A percentile compares a stretch with the other conserved stretches of the same genome.
phyloP scores from a whole-genome alignment of 2,329 filamentous ascomycete genomes.

The Lizonia empirigonia region DNA sequence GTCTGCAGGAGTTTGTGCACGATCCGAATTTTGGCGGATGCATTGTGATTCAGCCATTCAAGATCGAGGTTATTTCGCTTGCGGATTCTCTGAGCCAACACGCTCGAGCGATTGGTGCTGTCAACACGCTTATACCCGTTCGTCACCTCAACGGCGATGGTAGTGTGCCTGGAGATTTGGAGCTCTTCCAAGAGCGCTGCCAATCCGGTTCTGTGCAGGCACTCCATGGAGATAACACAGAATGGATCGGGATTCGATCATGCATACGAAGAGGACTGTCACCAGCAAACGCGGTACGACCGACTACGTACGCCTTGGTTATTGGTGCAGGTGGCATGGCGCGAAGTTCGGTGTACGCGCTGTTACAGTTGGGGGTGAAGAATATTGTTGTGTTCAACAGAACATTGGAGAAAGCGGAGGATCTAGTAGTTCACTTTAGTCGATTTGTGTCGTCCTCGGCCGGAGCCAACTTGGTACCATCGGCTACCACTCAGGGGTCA shows the following conservation, averaged over 20 bases:
- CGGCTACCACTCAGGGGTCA: conserved; percentile 27
- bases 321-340: conserved; percentile 75
- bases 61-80: conserved; percentile 70
- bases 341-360: conserved; percentile 75
- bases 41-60: conserved; percentile 74
- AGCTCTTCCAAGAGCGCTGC: conserved; percentile 63
- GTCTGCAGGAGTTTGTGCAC: conserved; percentile 67
- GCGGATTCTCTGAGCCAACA: conserved; percentile 72
- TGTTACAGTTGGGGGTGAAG: conserved; percentile 76
- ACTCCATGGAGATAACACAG: conserved; percentile 79
- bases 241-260: conserved; percentile 79
- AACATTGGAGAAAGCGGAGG: conserved; percentile 68
- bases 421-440: conserved; percentile 73
- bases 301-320: conserved; percentile 59
- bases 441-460: conserved; percentile 48
- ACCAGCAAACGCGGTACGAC: conserved; percentile 66
- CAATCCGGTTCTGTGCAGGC: conserved; percentile 69
- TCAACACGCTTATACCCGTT: conserved; percentile 77
- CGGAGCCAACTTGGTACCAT: conserved; percentile 23
- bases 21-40: conserved; percentile 73
- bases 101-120: conserved; percentile 74
- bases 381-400: conserved; percentile 78
- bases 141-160: conserved; percentile 64
- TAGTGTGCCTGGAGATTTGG: conserved; percentile 60
- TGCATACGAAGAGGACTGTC: conserved; percentile 75